Base-by-base conservation (phyloP, 176 grass and related monocot species). In the Carex parvula region DNA sequence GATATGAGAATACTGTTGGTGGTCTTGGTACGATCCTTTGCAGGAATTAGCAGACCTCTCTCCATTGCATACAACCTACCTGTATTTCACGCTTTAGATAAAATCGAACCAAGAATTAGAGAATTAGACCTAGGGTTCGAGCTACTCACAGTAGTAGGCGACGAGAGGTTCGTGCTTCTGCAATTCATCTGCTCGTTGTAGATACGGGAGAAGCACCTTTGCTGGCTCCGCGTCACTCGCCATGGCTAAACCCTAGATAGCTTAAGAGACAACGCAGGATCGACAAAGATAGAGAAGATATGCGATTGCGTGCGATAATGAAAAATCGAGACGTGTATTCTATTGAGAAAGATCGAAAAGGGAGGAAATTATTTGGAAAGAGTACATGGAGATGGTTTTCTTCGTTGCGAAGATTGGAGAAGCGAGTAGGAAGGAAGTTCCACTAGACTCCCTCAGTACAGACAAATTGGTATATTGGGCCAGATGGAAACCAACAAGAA, bases 131-230 rank as follows among this genome's bases (percentile, higher is more conserved):
- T 35, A 72, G 70, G 61, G 12, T 64, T 64, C 29, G 29, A 29
- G 54, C 15, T 3, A 48, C 94, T 89, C 62, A 98, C 96, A 99
- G 88, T 99, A 99, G 91, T 99, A 99, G 6, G 97, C 91, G 81
- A 99, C 91, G 87, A 99, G 91, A 24, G 97, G 91, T 52, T 99
- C 97, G 88, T 99, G 97, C 97, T 99, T 99, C 90, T 99, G 97
- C 63, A 99, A 88, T 71, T 99, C 97, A 87, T 99, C 93, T 54
- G 97, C 97, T 74, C 97, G 91, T 83, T 99, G 97, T 59, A 99
- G 90, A 86, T 96, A 99, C 33, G 97, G 97, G 75, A 99, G 93
- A 71, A 99, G 87, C 55, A 83, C 84, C 89, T 99, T 99, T 42
- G 91, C 97, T 42, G 93, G 97, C 90, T 99, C 97, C 6, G 80